A percentile compares a stretch with the other conserved stretches of the same genome.
Conservation (phyloP, 2,329 filamentous ascomycete genomes). For the Thelonectria discophora region DNA sequence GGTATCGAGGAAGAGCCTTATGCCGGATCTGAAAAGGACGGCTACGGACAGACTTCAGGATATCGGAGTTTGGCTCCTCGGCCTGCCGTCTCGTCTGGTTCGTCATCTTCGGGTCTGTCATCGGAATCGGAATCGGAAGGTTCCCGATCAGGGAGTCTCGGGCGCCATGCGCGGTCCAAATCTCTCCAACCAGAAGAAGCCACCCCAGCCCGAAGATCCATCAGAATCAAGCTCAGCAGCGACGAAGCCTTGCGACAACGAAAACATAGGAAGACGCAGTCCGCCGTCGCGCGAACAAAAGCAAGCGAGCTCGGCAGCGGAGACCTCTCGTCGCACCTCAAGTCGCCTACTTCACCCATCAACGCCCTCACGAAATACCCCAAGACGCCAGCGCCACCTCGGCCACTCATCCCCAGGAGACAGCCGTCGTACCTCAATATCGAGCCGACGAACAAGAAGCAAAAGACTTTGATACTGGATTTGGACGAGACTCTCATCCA, state of each 20-base stretch:
- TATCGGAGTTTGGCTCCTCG: conserved; percentile 43
- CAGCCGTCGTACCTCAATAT: conserved; percentile 86
- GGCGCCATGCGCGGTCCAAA: conserved; percentile 69
- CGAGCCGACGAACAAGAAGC: conserved; percentile 65
- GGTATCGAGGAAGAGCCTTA: conserved; percentile 41
- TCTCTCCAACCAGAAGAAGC: conserved; percentile 71
- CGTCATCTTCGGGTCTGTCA: conserved; percentile 70
- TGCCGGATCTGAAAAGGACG: conserved; percentile 39
- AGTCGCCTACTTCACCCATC: conserved; percentile 89
- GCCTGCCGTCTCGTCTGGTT: conserved; percentile 44
- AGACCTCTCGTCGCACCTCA: conserved; percentile 80
- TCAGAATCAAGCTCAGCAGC: conserved; percentile 88
- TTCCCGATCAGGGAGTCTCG: conserved; percentile 42
- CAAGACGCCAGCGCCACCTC: conserved; percentile 85
- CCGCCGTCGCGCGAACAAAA: conserved; percentile 55
- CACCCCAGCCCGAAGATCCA: conserved; percentile 75
- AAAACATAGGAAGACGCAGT: conserved; percentile 72
- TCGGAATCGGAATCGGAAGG: conserved; percentile 76
- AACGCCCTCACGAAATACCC: conserved; percentile 87
- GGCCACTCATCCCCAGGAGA: conserved; percentile 86
- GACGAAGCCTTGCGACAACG: conserved; percentile 79
- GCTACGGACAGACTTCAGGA: conserved; percentile 41
- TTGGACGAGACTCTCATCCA: conserved; percentile 98
- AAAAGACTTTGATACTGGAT: conserved; percentile 95
- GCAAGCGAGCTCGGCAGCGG: conserved; percentile 50